Percentiles rank a stretch among this genome's conserved stretches.
phyloP scores from a whole-genome alignment of 2,329 filamentous ascomycete species.

The Gnomoniopsis sp. region DNA sequence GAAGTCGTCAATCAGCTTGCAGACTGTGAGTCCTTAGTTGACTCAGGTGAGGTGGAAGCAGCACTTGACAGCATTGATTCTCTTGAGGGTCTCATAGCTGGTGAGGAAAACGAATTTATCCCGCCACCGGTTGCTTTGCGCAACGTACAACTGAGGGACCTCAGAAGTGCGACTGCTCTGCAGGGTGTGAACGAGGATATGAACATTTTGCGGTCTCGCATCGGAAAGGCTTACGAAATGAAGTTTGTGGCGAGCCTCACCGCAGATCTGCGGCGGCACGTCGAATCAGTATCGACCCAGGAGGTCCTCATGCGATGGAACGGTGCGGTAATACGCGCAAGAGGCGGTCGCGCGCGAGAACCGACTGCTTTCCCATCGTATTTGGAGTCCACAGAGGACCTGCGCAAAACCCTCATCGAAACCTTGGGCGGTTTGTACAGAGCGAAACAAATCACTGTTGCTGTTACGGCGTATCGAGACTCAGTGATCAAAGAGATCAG shows the following conservation, averaged over 20 bases:
- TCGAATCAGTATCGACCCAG: slow-evolving; percentile 65
- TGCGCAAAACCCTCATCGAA: slow-evolving; percentile 67
- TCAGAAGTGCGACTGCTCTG: slow-evolving; percentile 74
- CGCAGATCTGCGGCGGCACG: slow-evolving; percentile 75
- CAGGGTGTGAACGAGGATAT: slow-evolving; percentile 78
- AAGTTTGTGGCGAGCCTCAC: slow-evolving; percentile 77
- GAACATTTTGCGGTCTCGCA: slow-evolving; percentile 69
- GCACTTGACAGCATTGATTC: slow-evolving; percentile 75
- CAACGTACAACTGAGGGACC: slow-evolving; percentile 54
- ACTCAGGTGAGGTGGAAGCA: slow-evolving; percentile 76
- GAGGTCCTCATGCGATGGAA: slow-evolving; percentile 86
- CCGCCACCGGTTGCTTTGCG: slow-evolving; percentile 14
- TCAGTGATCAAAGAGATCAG: slow-evolving; percentile 83
- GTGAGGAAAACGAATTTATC: slow-evolving; percentile 49
- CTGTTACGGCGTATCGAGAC: slow-evolving; percentile 81
- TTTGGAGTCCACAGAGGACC: slow-evolving; percentile 65
- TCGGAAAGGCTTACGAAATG: slow-evolving; percentile 82
- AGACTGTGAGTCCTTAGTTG: slow-evolving; percentile 75
- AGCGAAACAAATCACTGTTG: slow-evolving; percentile 74
- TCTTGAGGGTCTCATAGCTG: slow-evolving; percentile 76
- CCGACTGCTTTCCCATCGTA: slow-evolving; percentile 75
- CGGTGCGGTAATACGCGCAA: slow-evolving; percentile 67
- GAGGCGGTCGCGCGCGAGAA: slow-evolving; percentile 62
- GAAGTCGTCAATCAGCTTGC: slow-evolving; percentile 73
- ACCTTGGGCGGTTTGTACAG: slow-evolving; percentile 77